Evolutionary conservation across 2,329 filamentous ascomycete genomes (phyloP), one percentile per base, ranked within the genome.

Genomic region (Epichloe amarillans): DNA sequence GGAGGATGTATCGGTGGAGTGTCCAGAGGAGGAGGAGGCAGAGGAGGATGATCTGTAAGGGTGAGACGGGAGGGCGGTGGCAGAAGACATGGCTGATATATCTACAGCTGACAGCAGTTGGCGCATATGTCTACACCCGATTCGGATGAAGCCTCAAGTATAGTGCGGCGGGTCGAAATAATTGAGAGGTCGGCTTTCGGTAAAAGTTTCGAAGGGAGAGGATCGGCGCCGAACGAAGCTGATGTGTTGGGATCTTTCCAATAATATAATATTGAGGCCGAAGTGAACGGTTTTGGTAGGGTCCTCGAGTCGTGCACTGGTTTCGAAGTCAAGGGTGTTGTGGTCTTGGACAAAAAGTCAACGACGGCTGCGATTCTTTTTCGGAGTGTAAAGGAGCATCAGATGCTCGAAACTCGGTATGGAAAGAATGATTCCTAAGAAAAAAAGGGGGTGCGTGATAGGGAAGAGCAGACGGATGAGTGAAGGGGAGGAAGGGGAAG

Each of bases 21-120:
- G 55, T 53, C 71, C 69, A 39, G 71, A 72, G 58, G 70, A 70
- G 54, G 69, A 69, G 0, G 69, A 66, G 3, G 57, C 54, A 49
- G 60, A 57, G 39, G 61, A 62, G 17, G 61, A 60, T 36, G 57
- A 56, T 51, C 52, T 47, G 11, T 57, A 56, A 43, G 53, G 57
- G 40, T 56, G 50, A 40, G 48, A 56, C n/a, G 56, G 26, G 40
- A 53, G 33, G 46, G 50, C 36, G 47, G 23, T 52, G 35, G 52
- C 36, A 30, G 56, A 54, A 51, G 55, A 50, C 36, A 50, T 54
- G 50, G 43, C 46, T 46, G 50, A 12, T 45, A 50, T 54, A 45
- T 52, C 30, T 50, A 36, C 48, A 41, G 40, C 19, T 30, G 33
- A 19, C 8, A 42, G 51, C 19, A 8, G 33, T 33, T 43, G 47